phyloP scores from a whole-genome alignment of 306 rosid genomes.

The Trifolium pratense region DNA sequence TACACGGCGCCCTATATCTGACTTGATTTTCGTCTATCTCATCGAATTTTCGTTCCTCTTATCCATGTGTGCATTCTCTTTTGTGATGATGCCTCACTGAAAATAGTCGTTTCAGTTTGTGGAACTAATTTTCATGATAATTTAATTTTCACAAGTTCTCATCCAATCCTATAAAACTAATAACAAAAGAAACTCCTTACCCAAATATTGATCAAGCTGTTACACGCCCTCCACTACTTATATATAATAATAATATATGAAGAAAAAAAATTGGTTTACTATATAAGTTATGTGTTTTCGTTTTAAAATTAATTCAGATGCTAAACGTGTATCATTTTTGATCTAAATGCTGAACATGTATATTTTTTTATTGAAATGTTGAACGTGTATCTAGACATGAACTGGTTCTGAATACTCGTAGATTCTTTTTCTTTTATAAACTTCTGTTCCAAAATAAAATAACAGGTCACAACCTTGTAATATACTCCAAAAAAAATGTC shows the following conservation, averaged over 20 bases:
- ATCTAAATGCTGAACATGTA: background rate
- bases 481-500: no score
- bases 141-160: background rate
- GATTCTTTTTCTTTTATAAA: no score
- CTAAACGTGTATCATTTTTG: background rate
- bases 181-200: background rate
- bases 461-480: background rate
- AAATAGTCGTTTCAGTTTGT: no score
- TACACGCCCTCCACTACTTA: background rate
- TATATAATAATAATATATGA: no score
- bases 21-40: no score
- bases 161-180: background rate
- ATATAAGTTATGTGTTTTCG: background rate
- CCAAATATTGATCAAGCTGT: background rate
- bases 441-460: background rate
- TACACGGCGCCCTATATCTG: no score
- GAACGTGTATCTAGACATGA: constrained; percentile 1
- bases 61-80: no score
- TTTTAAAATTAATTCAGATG: background rate
- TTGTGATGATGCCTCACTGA: no score
- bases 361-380: background rate
- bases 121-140: no score
- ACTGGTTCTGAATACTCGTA: background rate
- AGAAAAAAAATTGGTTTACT: background rate
- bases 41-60: no score